A percentile compares a stretch with the other conserved stretches of the same genome.
Evolutionary conservation across 371 early-diverging fungal species (phyloP).

Genomic region (Homolaphlyctis polyrhiza): DNA sequence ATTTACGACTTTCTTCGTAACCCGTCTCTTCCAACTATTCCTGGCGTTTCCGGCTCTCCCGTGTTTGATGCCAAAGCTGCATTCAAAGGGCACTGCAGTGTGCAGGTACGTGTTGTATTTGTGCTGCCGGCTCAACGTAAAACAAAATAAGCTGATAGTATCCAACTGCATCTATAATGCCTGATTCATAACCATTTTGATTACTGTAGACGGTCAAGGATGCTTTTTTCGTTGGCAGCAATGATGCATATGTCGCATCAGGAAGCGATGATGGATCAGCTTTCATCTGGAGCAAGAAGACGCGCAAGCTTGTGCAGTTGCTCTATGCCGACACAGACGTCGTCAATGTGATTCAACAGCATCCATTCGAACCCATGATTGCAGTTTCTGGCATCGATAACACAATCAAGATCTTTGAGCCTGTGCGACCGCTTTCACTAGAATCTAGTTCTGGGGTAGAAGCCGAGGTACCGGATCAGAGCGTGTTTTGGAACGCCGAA

Average conservation of each 20-base stretch:
- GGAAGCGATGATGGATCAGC: constrained; percentile 75
- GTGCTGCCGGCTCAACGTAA: neutral
- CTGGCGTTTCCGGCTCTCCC: too few relatives aligned
- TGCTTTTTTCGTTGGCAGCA: constrained; percentile 65
- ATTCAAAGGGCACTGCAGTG: neutral
- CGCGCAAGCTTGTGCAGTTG: constrained; percentile 57
- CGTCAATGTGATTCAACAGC: constrained; percentile 54
- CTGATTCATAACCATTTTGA: too few relatives aligned
- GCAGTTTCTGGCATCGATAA: constrained; percentile 68
- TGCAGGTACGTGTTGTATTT: neutral
- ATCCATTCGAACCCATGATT: constrained; percentile 41
- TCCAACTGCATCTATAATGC: neutral
- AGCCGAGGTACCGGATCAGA: neutral
- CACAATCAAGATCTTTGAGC: constrained; percentile 65
- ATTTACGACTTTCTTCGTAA: too few relatives aligned
- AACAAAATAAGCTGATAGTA: neutral
- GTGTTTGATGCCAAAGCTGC: neutral
- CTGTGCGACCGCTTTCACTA: constrained; percentile 17
- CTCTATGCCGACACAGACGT: constrained; percentile 59
- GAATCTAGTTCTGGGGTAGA: too few relatives aligned
- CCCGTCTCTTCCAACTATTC: too few relatives aligned
- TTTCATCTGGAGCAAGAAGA: constrained; percentile 70
- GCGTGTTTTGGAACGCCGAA: neutral
- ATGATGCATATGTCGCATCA: constrained; percentile 66
- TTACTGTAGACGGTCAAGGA: constrained; percentile 5